Base-by-base conservation (phyloP, 2,329 filamentous ascomycete species). In the Ophiostoma triangulosporum region DNA sequence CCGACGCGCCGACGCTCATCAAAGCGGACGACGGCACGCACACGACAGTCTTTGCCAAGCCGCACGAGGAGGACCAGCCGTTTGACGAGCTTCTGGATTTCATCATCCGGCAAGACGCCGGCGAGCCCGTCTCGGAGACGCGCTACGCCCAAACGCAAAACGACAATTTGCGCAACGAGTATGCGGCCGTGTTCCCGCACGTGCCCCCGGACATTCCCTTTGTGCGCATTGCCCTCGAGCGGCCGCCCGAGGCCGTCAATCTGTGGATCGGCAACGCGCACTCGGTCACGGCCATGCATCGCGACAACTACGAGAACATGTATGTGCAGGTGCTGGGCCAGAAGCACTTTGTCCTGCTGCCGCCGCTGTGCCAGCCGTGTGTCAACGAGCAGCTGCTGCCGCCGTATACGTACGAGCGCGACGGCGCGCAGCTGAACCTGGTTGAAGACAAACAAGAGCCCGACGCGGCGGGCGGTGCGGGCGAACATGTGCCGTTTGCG, bases 241-340 rank as follows among this genome's bases (percentile, higher is more conserved):
- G 75, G 49, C 62, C 69, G 0, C 84, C 86, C 0, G 87, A 93
- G 58, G 87, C 87, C 14, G 77, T 88, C 57, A 93, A 93, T 63
- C 73, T 93, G 62, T 91, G 87, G 87, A 80, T 93, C 50, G 87
- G 87, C 52, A 86, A 87, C 67, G 78, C 79, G 1, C 72, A 71
- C 35, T 86, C 81, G 26, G 73, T 77, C 1, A 90, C 86, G 0
- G 82, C 84, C 0, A 66, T 90, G 52, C 88, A 93, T 68, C 86
- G 84, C 62, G 88, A 93, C 68, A 86, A 86, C 61, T 91, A 91
- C 67, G 86, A 93, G 65, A 93, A 93, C 64, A 75, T 93, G 0
- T 93, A 90, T 64, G 83, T 88, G 1, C 86, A 91, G 62, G 66
- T 91, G 14, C 65, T 80, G 1, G 88, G 87, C 0, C 69, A 70